Evolutionary conservation across 2,329 filamentous ascomycete genomes (phyloP).

Genomic region (Fusarium piperis): DNA sequence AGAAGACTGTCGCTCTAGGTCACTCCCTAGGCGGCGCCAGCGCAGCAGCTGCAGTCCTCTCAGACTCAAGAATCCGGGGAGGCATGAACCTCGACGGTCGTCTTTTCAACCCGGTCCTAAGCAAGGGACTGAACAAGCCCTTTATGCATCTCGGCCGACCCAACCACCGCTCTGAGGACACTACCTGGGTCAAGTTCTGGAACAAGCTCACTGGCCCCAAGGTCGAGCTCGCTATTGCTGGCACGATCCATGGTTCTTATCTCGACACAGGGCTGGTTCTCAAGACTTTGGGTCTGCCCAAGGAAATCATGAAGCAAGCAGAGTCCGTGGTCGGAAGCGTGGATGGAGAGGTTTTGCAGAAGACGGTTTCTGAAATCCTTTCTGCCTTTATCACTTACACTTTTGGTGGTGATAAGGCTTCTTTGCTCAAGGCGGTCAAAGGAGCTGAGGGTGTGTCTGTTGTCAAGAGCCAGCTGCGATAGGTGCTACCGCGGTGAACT

Average conservation of each 20-base stretch:
- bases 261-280: constrained; percentile 46
- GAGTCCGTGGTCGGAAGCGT: constrained; percentile 17
- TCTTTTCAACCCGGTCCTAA: constrained; percentile 44
- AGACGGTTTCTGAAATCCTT: constrained; percentile 33
- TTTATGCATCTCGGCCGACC: constrained; percentile 47
- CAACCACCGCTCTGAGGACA: constrained; percentile 43
- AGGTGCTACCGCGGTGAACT: background rate
- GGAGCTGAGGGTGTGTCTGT: constrained; percentile 28
- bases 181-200: constrained; percentile 46
- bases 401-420: constrained; percentile 13
- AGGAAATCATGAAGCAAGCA: background rate
- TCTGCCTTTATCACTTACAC: constrained; percentile 33
- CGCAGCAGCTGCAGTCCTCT: constrained; percentile 45
- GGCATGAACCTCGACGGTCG: constrained; percentile 55
- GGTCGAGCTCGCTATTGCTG: constrained; percentile 37
- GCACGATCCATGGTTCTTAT: constrained; percentile 45
- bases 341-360: constrained; percentile 24
- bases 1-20: constrained; percentile 48
- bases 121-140: constrained; percentile 41
- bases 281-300: constrained; percentile 34
- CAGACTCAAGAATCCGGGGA: constrained; percentile 46
- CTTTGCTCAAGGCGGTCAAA: constrained; percentile 10
- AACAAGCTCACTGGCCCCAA: constrained; percentile 38
- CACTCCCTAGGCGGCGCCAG: constrained; percentile 53
- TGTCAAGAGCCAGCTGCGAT: constrained; percentile 19